These are phyloP conservation scores for Sugiyamaella floridensis DNA, from an alignment of 805 yeast species.

Conservation along the genomic window DNA sequence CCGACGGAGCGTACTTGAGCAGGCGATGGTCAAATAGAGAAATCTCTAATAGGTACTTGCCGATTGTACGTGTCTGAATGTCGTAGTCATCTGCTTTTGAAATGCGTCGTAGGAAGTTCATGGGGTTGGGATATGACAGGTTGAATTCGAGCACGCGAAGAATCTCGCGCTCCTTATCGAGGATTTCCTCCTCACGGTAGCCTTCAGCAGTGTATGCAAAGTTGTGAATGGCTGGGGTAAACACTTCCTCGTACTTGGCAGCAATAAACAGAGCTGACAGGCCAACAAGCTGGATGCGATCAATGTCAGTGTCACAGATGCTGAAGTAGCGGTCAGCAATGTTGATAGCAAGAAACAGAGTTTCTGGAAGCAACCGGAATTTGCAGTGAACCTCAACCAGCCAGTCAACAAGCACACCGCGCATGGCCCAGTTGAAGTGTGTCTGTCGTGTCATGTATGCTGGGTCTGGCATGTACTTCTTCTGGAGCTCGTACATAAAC, in stretches of 20 bases:
- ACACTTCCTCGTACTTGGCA: conserved; percentile 90
- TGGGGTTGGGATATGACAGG: conserved; percentile 79
- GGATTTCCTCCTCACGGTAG: conserved; percentile 69
- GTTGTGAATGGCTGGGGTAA: conserved; percentile 75
- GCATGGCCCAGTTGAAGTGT: conserved; percentile 69
- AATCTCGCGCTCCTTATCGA: conserved; percentile 75
- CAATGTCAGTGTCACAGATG: conserved; percentile 63
- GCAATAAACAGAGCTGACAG: conserved; percentile 83
- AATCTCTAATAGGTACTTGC: conserved; percentile 76
- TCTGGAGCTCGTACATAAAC: conserved; percentile 66
- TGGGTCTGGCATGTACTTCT: conserved; percentile 56
- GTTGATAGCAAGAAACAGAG: conserved; percentile 74
- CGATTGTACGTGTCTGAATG: conserved; percentile 73
- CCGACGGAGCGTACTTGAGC: conserved; percentile 66
- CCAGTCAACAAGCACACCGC: conserved; percentile 91
- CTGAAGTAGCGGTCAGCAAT: conserved; percentile 84
- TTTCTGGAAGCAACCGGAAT: conserved; percentile 79
- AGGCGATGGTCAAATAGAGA: conserved; percentile 70
- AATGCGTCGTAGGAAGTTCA: conserved; percentile 80
- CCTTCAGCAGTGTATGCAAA: conserved; percentile 87
- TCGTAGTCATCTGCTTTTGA: conserved; percentile 90
- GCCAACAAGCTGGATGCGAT: conserved; percentile 76
- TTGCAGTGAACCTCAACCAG: conserved; percentile 80
- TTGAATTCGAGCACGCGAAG: conserved; percentile 66
- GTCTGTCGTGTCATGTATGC: conserved; percentile 55